These are phyloP conservation scores for Leptodermis oblonga DNA, from an alignment of 257 asterid species.

Conservation along the genomic window DNA sequence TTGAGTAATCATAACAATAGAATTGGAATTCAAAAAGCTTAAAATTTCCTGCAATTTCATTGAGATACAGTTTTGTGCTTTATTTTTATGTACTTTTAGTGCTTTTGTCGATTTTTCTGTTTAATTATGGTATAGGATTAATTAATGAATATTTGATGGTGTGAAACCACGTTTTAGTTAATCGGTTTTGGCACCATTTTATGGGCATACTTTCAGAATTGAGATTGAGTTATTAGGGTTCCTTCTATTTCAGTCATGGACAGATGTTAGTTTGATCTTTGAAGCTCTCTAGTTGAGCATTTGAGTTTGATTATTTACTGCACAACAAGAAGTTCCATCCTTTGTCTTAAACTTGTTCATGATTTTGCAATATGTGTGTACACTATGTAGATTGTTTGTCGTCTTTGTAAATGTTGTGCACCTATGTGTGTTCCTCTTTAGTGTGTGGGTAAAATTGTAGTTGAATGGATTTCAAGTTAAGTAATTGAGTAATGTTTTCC, in stretches of 20 bases:
- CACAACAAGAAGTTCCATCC: not conserved
- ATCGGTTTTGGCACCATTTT: not conserved
- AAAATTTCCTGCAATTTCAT: no score
- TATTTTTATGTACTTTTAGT: no score
- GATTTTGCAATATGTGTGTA: not conserved
- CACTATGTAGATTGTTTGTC: not conserved
- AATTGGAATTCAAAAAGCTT: no score
- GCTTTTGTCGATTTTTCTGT: no score
- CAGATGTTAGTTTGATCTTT: not conserved
- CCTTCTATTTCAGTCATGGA: not conserved
- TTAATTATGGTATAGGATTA: no score
- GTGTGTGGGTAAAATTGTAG: no score
- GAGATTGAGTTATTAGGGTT: not conserved
- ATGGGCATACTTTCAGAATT: no score
- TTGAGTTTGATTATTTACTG: not conserved
- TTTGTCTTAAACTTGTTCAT: not conserved
- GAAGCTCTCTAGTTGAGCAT: not conserved
- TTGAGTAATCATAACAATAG: no score
- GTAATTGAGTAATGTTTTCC: not conserved
- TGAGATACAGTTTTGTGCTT: no score
- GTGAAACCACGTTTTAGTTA: no score
- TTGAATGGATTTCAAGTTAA: not conserved
- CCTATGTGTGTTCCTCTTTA: not conserved
- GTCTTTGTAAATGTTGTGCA: not conserved
- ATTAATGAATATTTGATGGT: no score